Evolutionary conservation across 371 early-diverging fungal genomes (phyloP), one percentile per base, ranked within the genome.

Genomic region (Circinella minor): DNA sequence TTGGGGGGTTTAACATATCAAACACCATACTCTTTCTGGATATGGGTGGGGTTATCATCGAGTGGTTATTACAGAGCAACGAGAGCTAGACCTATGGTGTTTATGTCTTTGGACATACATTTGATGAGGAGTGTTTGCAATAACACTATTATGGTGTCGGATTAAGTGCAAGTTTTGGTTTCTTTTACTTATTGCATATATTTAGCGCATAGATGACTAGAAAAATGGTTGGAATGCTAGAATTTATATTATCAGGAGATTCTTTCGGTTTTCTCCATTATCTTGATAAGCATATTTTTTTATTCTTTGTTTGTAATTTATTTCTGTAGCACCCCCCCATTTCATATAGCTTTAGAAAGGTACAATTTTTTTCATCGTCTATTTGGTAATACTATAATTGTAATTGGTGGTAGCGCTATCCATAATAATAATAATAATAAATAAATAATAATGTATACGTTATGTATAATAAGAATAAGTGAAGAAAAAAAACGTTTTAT

Each of bases 171-270:
- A 49, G 49, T 49, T 49, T 49, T 49, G n/a, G 5, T 49, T 49
- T 15, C 49, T 15, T 49, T 49, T n/a, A 8, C 14, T 49, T 49
- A 8, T 49, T n/a, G 39, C 39, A 39, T 49, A 39, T 49, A 49
- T n/a, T 49, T 39, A 39, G 39, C 39, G 49, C 49, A 49, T 49
- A n/a, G 5, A 49, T 49, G 49, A 15, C 39, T 39, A 49, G 49
- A 49, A 49, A 49, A 49, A 49, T 49, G 49, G 49, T 49, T 49
- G 49, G 49, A 49, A 49, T 49, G 49, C n/a, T 49, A 49, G 49
- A 49, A 49, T 49, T 9, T 49, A 49, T n/a, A 49, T 49, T 49
- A 49, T 49, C 49, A 49, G 49, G 49, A 4, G 5, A 15, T 11
- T 49, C 10, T 49, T 49, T 49, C 49, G 14, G 5, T 49, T 49